Conservation (phyloP, 2,329 filamentous ascomycete genomes). For the Fragosphaeria purpurea region DNA sequence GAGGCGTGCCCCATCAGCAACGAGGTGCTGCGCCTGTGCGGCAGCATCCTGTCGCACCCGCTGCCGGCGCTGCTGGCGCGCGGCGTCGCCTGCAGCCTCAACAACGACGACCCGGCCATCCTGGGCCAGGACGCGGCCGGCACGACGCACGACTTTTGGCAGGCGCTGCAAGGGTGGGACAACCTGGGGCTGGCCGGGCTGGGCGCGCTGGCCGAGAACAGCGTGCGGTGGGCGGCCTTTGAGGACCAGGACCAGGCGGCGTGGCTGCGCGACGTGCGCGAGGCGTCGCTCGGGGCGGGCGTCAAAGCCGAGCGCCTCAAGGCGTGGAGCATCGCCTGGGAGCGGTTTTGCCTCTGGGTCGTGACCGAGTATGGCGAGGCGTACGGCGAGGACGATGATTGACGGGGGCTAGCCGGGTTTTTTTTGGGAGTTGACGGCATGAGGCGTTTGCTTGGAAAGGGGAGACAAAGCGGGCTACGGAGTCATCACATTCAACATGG, state of each 20-base stretch:
- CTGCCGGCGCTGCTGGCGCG: conserved; percentile 75
- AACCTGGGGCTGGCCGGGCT: conserved; percentile 82
- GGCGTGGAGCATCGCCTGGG: conserved; percentile 75
- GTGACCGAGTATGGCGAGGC: conserved; percentile 65
- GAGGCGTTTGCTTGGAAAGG: background rate
- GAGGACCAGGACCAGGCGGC: conserved; percentile 64
- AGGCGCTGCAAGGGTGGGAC: conserved; percentile 82
- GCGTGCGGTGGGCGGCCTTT: conserved; percentile 79
- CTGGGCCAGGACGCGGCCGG: conserved; percentile 73
- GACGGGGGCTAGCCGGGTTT: background rate
- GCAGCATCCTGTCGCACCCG: conserved; percentile 32
- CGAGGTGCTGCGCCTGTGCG: conserved; percentile 39
- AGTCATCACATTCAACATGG: conserved; percentile 3
- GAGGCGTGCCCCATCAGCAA: conserved; percentile 90
- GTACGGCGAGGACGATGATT: conserved; percentile 32
- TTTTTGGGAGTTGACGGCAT: too few species aligned
- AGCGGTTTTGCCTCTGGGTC: conserved; percentile 85
- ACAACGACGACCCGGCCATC: conserved; percentile 82
- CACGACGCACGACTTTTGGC: conserved; percentile 91
- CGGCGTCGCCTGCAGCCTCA: conserved; percentile 73
- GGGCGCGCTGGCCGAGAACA: conserved; percentile 83
- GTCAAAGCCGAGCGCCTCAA: conserved; percentile 62
- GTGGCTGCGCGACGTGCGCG: conserved; percentile 64
- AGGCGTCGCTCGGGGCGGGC: conserved; percentile 61
- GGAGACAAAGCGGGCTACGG: background rate